Conservation (phyloP, 805 yeast species). For the Blastobotrys robertii region DNA sequence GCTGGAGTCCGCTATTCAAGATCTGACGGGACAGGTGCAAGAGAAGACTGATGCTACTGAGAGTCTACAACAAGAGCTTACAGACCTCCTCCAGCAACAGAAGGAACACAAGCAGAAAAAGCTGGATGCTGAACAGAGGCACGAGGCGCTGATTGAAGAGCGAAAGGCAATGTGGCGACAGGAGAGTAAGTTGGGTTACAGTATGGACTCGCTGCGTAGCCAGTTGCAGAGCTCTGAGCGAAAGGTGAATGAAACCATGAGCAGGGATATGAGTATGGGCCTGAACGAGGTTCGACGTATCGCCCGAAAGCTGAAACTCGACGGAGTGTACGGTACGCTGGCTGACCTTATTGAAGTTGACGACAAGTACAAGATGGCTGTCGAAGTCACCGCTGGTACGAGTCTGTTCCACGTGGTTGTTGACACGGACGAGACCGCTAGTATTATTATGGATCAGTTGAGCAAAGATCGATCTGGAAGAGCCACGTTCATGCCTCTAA, state of each 20-base stretch:
- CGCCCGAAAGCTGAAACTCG: conserved; percentile 46
- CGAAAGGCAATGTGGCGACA: conserved; percentile 73
- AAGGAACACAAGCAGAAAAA: conserved; percentile 7
- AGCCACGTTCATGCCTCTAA: conserved; percentile 85
- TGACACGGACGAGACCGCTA: conserved; percentile 77
- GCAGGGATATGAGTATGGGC: conserved; percentile 34
- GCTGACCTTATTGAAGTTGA: conserved; percentile 77
- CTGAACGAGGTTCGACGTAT: conserved; percentile 59
- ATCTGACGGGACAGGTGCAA: neutral
- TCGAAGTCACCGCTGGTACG: conserved; percentile 82
- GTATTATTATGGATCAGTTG: conserved; percentile 66
- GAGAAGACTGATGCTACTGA: conserved; percentile 12
- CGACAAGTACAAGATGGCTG: conserved; percentile 75
- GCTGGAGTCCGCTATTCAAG: neutral
- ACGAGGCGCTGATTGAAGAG: conserved; percentile 43
- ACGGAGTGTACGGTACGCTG: conserved; percentile 62
- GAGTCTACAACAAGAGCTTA: neutral
- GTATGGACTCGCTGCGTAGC: conserved; percentile 43
- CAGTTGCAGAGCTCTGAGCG: conserved; percentile 52
- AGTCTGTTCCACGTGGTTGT: conserved; percentile 84
- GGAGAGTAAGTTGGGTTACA: conserved; percentile 54
- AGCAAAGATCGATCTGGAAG: conserved; percentile 64
- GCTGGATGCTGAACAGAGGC: conserved; percentile 10
- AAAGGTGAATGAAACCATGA: conserved; percentile 46
- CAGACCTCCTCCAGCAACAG: conserved; percentile 5